Percentiles rank a stretch among this genome's conserved stretches.
These are phyloP conservation scores for Amphichorda felina DNA, from an alignment of 2,329 filamentous ascomycete species.

Conservation along the genomic window DNA sequence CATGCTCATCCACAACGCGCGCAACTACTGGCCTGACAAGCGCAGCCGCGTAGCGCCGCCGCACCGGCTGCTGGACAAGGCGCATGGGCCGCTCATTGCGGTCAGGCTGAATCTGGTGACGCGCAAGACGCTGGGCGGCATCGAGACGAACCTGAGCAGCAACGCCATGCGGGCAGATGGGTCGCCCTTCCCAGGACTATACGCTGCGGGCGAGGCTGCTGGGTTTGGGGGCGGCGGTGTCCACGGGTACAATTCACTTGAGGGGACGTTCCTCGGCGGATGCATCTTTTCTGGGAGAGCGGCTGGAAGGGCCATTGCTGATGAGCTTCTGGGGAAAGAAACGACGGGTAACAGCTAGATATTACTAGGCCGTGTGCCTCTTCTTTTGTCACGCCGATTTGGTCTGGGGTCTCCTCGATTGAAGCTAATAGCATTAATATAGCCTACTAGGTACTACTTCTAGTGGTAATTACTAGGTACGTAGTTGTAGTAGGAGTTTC, in stretches of 20 bases:
- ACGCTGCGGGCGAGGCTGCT: constrained; percentile 47
- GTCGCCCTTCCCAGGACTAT: constrained; percentile 37
- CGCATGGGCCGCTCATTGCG: constrained; percentile 46
- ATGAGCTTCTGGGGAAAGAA: constrained; percentile 20
- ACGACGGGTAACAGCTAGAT: no score
- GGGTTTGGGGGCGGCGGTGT: constrained; percentile 52
- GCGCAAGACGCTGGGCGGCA: constrained; percentile 46
- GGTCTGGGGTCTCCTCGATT: no score
- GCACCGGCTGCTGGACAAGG: constrained; percentile 39
- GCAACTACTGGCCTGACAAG: constrained; percentile 42
- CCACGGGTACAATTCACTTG: constrained; percentile 49
- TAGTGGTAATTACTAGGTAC: no score
- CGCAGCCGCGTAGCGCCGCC: constrained; percentile 38
- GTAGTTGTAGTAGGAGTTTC: no score
- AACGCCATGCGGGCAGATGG: constrained; percentile 41
- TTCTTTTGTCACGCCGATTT: no score
- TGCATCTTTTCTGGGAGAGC: constrained; percentile 51
- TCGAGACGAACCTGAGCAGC: constrained; percentile 46
- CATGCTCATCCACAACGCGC: constrained; percentile 47
- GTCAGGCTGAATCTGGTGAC: constrained; percentile 49
- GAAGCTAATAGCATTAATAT: no score
- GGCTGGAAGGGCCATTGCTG: constrained; percentile 41
- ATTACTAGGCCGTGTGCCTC: no score
- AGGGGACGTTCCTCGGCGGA: constrained; percentile 50
- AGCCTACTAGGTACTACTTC: no score